Base-by-base conservation (phyloP, 2,329 filamentous ascomycete species). In the Thelonectria rubi region DNA sequence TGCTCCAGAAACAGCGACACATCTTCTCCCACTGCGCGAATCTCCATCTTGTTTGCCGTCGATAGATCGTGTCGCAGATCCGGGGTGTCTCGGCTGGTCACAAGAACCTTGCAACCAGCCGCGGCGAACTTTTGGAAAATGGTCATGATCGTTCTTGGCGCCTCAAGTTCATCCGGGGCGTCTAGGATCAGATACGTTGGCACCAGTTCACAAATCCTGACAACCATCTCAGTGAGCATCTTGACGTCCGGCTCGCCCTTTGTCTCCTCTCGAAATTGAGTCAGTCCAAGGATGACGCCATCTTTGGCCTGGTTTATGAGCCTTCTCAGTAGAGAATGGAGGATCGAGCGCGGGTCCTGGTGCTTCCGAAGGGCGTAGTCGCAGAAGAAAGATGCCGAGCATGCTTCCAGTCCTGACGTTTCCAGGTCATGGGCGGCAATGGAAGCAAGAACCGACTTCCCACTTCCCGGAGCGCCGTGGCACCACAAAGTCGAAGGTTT, bases 21-120 rank as follows among this genome's bases (percentile, higher is more conserved):
- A 9, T 46, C 51, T 12, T 21, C 40, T n/a, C 17, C 10, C 2
- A 12, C 26, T n/a, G 51, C 51, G 15, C 24, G 17, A 37, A 45
- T 18, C 17, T 54, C 18, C 11, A 56, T 18, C 9, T 26, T 20
- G 32, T 20, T 49, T 15, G 43, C 24, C 48, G 43, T 18, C 3
- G 30, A 56, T 18, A 56, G 42, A n/a, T 40, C 24, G 17, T 46
- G 11, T 39, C 42, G 40, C 12, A 55, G n/a, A 55, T 45, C 52
- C 11, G 52, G 52, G 30, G 32, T 56, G 53, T 49, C 53, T 18
- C 53, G 43, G n/a, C 43, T 49, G 2, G 53, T 56, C 15, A 56
- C 45, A 9, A 56, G 32, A 9, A 56, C 20, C 21, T 15, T 56
- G 32, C 53, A 56, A 15, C 53, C 43, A 18, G 32, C 43, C 2